A percentile compares a stretch with the other conserved stretches of the same genome.
Conservation (phyloP, 2,329 filamentous ascomycete genomes). For the Grosmannia clavigera region DNA sequence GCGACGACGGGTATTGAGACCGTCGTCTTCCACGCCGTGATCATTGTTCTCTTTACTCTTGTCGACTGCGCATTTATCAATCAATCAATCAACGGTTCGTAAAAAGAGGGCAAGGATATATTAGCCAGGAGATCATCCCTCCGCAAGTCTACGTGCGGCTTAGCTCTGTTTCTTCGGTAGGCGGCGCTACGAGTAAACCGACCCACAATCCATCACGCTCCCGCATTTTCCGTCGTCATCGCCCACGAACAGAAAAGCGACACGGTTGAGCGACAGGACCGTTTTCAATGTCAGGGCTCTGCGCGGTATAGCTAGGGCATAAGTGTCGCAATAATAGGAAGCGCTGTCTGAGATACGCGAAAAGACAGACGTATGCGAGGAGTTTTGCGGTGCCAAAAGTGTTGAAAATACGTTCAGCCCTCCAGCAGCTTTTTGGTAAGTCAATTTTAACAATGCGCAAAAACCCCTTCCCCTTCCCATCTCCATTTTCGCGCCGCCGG, state of each 20-base stretch:
- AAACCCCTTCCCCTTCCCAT: neutral
- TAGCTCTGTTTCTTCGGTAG: neutral
- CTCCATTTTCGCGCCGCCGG: neutral
- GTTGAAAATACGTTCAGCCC: neutral
- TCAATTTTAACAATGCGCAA: neutral
- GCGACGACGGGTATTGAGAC: neutral
- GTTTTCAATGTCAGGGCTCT: neutral
- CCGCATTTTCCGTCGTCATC: slow-evolving; percentile 1
- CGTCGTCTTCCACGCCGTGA: neutral
- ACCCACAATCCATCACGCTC: neutral
- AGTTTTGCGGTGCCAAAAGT: neutral
- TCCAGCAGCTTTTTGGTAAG: neutral
- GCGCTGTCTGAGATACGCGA: neutral
- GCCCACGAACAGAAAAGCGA: neutral
- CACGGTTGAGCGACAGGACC: neutral
- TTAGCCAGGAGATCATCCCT: neutral
- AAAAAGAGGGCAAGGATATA: neutral
- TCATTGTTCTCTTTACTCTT: too few relatives aligned
- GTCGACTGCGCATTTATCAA: neutral
- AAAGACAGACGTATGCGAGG: neutral
- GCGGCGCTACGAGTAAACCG: neutral
- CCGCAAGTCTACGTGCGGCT: neutral
- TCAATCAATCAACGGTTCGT: neutral
- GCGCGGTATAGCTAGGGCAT: neutral
- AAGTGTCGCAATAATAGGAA: neutral